Conservation (phyloP, 352 stramenopile species). For the Phytophthora rubi region DNA sequence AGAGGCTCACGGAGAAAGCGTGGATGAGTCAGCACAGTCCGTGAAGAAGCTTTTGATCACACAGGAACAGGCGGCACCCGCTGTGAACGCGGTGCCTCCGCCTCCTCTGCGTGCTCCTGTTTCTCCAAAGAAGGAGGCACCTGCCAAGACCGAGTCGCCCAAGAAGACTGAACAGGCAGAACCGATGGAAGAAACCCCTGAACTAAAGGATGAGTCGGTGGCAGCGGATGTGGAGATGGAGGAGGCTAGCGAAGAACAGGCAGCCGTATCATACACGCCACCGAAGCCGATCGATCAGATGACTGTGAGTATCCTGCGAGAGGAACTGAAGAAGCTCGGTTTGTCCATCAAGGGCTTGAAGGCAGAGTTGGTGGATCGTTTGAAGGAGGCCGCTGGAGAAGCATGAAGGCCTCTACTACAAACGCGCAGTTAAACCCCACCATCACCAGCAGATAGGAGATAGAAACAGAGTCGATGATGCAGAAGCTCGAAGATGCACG, state of each 20-base stretch:
- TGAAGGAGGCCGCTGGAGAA: conserved; percentile 72
- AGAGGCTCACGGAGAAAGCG: conserved; percentile 54
- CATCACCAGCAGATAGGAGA: conserved; percentile 36
- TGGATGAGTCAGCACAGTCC: conserved; percentile 47
- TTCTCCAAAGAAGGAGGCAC: conserved; percentile 17
- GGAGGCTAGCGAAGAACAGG: conserved; percentile 35
- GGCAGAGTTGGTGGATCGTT: conserved; percentile 78
- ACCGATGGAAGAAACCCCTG: conserved; percentile 27
- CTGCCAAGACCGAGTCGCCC: conserved; percentile 17
- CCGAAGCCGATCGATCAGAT: conserved; percentile 82
- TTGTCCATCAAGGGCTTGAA: conserved; percentile 86
- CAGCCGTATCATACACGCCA: conserved; percentile 56
- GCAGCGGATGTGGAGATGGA: conserved; percentile 69
- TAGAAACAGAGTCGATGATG: conserved; percentile 32
- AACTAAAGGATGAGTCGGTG: conserved; percentile 23
- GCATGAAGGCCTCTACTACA: conserved; percentile 27
- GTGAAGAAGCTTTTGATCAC: conserved; percentile 52
- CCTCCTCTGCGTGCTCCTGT: conserved; percentile 34
- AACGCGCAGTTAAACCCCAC: conserved; percentile 20
- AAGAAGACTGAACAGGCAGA: conserved; percentile 30
- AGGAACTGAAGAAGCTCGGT: conserved; percentile 78
- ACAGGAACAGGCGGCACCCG: conserved; percentile 25
- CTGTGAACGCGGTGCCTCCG: conserved; percentile 29
- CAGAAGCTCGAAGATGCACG: conserved; percentile 18
- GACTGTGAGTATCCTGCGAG: conserved; percentile 71